Percentiles rank a stretch among this genome's conserved stretches.
Conservation (phyloP, 1,139 yeast genomes). For the Kodamaea arcana region DNA sequence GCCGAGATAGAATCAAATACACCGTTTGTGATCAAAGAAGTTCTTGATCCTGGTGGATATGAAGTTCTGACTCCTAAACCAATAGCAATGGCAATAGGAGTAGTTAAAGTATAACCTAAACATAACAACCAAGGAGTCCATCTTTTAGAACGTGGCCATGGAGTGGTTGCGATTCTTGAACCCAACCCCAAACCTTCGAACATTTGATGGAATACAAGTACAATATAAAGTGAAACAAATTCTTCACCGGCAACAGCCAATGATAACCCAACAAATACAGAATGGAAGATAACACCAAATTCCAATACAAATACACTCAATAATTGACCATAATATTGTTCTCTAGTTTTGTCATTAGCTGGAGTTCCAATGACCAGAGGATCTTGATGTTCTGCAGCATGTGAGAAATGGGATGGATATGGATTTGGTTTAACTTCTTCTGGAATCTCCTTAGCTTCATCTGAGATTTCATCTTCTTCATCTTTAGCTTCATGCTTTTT, state of each 20-base stretch:
- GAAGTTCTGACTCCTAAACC: constrained; percentile 78
- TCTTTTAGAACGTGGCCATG: constrained; percentile 52
- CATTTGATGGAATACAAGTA: constrained; percentile 83
- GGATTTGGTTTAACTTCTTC: constrained; percentile 12
- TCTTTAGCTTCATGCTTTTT: constrained; percentile 18
- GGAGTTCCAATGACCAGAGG: constrained; percentile 45
- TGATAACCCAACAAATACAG: constrained; percentile 73
- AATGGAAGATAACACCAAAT: constrained; percentile 78
- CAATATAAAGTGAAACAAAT: constrained; percentile 72
- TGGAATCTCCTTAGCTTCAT: constrained; percentile 20
- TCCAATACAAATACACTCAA: constrained; percentile 57
- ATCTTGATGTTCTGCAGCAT: constrained; percentile 52
- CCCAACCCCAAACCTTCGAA: constrained; percentile 94
- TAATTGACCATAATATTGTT: constrained; percentile 42
- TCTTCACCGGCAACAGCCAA: constrained; percentile 71
- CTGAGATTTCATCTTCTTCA: constrained; percentile 10
- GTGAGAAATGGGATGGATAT: constrained; percentile 45
- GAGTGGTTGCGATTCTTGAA: constrained; percentile 70
- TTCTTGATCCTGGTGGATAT: constrained; percentile 58
- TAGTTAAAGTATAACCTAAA: constrained; percentile 60
- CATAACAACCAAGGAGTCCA: constrained; percentile 60
- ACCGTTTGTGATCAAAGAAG: constrained; percentile 69
- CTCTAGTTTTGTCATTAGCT: constrained; percentile 26
- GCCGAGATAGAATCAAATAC: constrained; percentile 79
- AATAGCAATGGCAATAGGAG: constrained; percentile 82